A percentile compares a stretch with the other conserved stretches of the same genome.
phyloP scores from a whole-genome alignment of 2,329 filamentous ascomycete species.

The Sporothrix variecibatus region DNA sequence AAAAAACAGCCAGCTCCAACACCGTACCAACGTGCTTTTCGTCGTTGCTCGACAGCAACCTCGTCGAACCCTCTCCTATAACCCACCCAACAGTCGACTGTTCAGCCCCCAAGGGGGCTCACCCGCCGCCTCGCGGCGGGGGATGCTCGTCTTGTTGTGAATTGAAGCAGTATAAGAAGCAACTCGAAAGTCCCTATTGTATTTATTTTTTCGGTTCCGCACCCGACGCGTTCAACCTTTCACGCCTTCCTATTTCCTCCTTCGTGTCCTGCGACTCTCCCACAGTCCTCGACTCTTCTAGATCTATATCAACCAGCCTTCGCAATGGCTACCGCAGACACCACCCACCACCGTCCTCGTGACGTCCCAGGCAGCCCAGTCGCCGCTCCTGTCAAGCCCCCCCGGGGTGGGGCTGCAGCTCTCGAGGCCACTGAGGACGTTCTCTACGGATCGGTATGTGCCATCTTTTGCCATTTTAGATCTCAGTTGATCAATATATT shows the following conservation, averaged over 20 bases:
- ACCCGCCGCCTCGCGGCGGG: slow-evolving; percentile 30
- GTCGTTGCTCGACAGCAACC: slow-evolving; percentile 13
- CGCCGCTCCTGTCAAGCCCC: slow-evolving; percentile 35
- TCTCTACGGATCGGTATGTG: slow-evolving; percentile 76
- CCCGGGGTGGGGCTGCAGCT: slow-evolving; percentile 47
- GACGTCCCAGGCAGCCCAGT: background rate
- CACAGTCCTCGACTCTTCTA: background rate
- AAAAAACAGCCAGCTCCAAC: background rate
- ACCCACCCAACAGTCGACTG: slow-evolving; percentile 18
- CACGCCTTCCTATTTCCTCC: too few species aligned
- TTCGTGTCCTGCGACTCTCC: background rate
- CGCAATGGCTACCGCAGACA: slow-evolving; percentile 19
- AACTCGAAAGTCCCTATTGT: background rate
- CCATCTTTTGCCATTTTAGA: background rate
- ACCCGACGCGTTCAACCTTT: background rate
- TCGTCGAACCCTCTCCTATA: background rate
- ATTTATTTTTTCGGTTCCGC: background rate
- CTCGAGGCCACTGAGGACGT: slow-evolving; percentile 82
- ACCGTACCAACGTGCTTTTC: background rate
- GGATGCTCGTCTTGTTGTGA: slow-evolving; percentile 24
- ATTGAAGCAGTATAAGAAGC: slow-evolving; percentile 13
- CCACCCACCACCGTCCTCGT: slow-evolving; percentile 18
- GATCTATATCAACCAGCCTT: background rate
- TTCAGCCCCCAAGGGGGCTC: slow-evolving; percentile 22
- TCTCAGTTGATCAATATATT: background rate